phyloP scores from a whole-genome alignment of 768 basidiomycete species.

The Xerocomus spinulosus region DNA sequence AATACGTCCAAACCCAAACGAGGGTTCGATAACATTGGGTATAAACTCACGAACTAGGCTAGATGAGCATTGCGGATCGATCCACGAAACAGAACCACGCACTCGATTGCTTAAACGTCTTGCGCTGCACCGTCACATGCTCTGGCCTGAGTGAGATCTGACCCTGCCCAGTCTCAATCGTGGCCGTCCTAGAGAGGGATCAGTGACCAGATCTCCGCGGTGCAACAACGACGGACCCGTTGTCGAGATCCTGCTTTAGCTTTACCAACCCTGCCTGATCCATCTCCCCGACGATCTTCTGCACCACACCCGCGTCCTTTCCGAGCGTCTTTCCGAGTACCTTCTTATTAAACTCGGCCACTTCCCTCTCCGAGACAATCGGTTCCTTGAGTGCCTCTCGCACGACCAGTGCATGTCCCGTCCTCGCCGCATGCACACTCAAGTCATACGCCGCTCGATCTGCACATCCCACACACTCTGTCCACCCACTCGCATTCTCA shows the following conservation, averaged over 20 bases:
- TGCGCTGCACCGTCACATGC: slow-evolving; percentile 71
- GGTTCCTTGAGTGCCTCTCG: slow-evolving; percentile 84
- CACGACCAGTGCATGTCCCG: slow-evolving; percentile 82
- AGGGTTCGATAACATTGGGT: slow-evolving; percentile 98
- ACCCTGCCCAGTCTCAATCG: slow-evolving; percentile 57
- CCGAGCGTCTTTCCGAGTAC: slow-evolving; percentile 84
- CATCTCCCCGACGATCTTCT: slow-evolving; percentile 60
- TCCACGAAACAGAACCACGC: slow-evolving; percentile 24
- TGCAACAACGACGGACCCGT: slow-evolving; percentile 51
- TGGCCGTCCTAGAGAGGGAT: slow-evolving; percentile 41
- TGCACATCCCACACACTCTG: slow-evolving; percentile 98
- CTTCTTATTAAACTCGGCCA: slow-evolving; percentile 84
- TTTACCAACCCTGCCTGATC: slow-evolving; percentile 59
- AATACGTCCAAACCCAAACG: slow-evolving; percentile 95
- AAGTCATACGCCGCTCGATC: slow-evolving; percentile 97
- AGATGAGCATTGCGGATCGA: slow-evolving; percentile 13
- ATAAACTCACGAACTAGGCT: slow-evolving; percentile 84
- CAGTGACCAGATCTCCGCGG: slow-evolving; percentile 9
- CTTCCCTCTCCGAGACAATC: slow-evolving; percentile 72
- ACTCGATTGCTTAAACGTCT: slow-evolving; percentile 87
- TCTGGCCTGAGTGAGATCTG: slow-evolving; percentile 70
- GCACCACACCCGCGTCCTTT: slow-evolving; percentile 66
- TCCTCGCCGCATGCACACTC: slow-evolving; percentile 80
- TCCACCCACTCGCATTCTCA: slow-evolving; percentile 82
- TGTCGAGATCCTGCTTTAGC: slow-evolving; percentile 65